Conservation (phyloP, 768 basidiomycete genomes). For the Sarcodon aspratus region DNA sequence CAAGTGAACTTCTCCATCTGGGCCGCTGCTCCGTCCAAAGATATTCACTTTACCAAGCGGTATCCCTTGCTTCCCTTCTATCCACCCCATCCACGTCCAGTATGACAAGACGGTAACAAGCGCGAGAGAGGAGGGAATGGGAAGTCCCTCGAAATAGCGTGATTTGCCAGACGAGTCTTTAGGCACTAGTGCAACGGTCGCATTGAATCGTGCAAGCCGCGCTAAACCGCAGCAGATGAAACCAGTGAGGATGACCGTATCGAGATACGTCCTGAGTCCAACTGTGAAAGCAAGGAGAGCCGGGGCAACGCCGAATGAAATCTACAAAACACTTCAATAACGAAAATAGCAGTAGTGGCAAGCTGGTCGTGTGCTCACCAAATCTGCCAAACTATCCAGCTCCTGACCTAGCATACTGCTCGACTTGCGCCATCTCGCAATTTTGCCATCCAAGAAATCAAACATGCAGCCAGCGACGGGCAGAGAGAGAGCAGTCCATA, state of each 20-base stretch:
- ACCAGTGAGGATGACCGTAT: conserved; percentile 74
- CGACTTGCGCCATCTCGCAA: conserved; percentile 94
- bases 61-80: conserved; percentile 64
- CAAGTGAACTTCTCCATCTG: conserved; percentile 73
- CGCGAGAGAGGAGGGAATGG: conserved; percentile 82
- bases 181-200: conserved; percentile 89
- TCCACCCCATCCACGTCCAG: conserved; percentile 81
- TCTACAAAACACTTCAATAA: conserved; percentile 30
- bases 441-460: conserved; percentile 96
- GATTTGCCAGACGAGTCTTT: conserved; percentile 81
- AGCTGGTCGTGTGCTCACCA: conserved; percentile 41
- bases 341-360: conserved; percentile 1
- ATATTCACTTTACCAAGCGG: conserved; percentile 65
- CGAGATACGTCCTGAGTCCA: conserved; percentile 85
- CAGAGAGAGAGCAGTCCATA: conserved; percentile 80
- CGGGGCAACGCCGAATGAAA: conserved; percentile 97
- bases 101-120: conserved; percentile 73
- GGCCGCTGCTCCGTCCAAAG: conserved; percentile 58
- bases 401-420: conserved; percentile 96
- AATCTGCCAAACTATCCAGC: conserved; percentile 91
- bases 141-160: conserved; percentile 94
- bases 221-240: conserved; percentile 97
- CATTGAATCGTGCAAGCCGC: conserved; percentile 95
- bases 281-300: conserved; percentile 86
- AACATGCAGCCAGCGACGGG: conserved; percentile 94